Evolutionary conservation across 345 rosid species (phyloP).

Genomic region (Alliaria petiolata): DNA sequence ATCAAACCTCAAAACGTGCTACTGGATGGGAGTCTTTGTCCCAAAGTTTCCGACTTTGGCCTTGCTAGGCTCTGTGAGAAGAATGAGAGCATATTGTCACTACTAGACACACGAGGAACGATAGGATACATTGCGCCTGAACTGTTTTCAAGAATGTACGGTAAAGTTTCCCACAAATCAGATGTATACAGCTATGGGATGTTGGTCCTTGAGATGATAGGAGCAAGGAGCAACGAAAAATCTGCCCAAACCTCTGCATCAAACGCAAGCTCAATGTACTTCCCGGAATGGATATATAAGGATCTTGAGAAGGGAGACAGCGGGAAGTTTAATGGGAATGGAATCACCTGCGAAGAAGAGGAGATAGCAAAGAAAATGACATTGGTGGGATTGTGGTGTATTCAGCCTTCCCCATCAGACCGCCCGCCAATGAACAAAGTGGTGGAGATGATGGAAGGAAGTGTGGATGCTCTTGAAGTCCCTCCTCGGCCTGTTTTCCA

Average conservation of each 20-base stretch:
- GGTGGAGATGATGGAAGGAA: constrained; percentile 3
- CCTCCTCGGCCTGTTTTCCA: neutral
- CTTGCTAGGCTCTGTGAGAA: neutral
- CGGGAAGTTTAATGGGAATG: neutral
- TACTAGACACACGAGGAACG: neutral
- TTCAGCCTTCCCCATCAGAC: neutral
- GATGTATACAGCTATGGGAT: neutral
- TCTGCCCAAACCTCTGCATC: neutral
- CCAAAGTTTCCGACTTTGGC: neutral
- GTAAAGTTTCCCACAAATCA: neutral
- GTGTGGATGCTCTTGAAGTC: neutral
- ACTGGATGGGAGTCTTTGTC: neutral
- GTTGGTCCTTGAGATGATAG: neutral
- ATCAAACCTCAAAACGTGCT: neutral
- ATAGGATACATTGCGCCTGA: neutral
- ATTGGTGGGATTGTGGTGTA: neutral
- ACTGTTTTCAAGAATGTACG: neutral
- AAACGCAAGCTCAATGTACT: neutral
- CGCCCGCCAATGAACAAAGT: neutral
- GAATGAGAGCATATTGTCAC: neutral
- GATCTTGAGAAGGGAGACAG: neutral
- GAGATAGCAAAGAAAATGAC: neutral
- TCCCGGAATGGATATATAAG: neutral
- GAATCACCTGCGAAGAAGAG: neutral
- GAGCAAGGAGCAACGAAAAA: neutral